phyloP scores from a whole-genome alignment of 495 filamentous ascomycete genomes.

The Penicillium taxi region DNA sequence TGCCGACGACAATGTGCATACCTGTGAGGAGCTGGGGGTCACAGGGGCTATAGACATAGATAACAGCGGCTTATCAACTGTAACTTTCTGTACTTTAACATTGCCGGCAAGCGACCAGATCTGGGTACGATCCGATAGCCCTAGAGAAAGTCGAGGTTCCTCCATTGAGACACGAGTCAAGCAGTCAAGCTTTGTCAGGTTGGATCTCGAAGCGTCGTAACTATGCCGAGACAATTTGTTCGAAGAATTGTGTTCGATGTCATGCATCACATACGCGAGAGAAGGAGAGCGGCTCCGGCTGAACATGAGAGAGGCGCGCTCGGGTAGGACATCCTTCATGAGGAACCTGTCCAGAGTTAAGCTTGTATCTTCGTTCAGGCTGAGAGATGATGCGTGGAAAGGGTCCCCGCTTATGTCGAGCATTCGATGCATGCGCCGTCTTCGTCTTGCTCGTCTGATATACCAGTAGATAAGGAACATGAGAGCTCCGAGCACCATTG shows the following conservation, averaged over 20 bases:
- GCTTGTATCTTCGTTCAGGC: conserved; percentile 14
- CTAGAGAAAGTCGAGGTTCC: not conserved
- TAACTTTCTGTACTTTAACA: not conserved
- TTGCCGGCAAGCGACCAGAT: not conserved
- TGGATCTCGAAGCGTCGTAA: conserved; percentile 6
- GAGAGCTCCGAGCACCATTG: conserved; percentile 1
- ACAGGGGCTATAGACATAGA: not conserved
- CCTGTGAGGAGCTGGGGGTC: conserved; percentile 7
- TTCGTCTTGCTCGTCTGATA: conserved; percentile 2
- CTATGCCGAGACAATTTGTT: conserved; percentile 3
- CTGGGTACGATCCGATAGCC: conserved; percentile 2
- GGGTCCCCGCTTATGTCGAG: conserved; percentile 5
- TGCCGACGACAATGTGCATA: conserved; percentile 2
- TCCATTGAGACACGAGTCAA: conserved; percentile 9
- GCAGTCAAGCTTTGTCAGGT: conserved; percentile 8
- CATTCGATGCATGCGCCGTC: not conserved
- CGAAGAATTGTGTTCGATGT: conserved; percentile 5
- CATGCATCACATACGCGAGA: conserved; percentile 15
- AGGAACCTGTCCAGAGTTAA: conserved; percentile 15
- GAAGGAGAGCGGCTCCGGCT: conserved; percentile 21
- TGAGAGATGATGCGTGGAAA: conserved; percentile 13
- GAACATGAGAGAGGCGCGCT: conserved; percentile 25
- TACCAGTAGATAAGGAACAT: conserved; percentile 11
- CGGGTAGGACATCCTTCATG: conserved; percentile 17
- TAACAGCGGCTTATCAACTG: not conserved